A percentile compares a stretch with the other conserved stretches of the same genome.
Evolutionary conservation across 768 basidiomycete species (phyloP).

Genomic region (Multifurca ochricompacta): DNA sequence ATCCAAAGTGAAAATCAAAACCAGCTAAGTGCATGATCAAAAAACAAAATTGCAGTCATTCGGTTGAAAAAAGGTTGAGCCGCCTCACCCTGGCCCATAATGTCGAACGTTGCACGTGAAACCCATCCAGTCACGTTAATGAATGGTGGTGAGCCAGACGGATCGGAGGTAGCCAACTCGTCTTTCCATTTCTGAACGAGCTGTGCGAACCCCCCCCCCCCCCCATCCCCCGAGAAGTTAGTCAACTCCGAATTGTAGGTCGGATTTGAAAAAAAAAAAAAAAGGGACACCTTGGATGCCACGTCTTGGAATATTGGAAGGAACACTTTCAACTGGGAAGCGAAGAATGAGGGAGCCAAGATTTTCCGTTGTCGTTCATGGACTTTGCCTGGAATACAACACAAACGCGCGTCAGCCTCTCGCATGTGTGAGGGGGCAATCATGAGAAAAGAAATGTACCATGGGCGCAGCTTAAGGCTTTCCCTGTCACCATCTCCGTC

Average conservation of each 20-base stretch:
- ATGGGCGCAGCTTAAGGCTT: conserved; percentile 15
- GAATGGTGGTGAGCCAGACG: background rate
- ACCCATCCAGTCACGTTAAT: conserved; percentile 22
- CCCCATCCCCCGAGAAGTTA: background rate
- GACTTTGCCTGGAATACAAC: conserved; percentile 12
- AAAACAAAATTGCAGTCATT: background rate
- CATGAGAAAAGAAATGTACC: conserved; percentile 12
- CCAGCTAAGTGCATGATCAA: conserved; percentile 18
- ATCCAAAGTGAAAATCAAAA: conserved; percentile 24
- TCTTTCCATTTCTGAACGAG: conserved; percentile 25
- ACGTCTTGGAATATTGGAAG: conserved; percentile 22
- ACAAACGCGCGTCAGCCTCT: background rate
- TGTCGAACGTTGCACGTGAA: conserved; percentile 24
- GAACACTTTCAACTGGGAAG: conserved; percentile 22
- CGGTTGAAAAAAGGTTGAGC: background rate
- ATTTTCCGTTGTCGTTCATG: conserved; percentile 24
- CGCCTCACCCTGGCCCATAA: conserved; percentile 24
- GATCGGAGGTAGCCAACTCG: conserved; percentile 5
- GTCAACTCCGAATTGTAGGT: background rate
- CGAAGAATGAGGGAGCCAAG: conserved; percentile 23
- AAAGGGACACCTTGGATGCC: conserved; percentile 19
- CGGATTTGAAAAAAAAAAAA: background rate
- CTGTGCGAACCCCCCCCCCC: conserved; percentile 4
- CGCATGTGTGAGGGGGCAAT: background rate
- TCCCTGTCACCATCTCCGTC: conserved; percentile 20